Conservation (phyloP, 306 rosid genomes). For the Pyrus pyrifolia region DNA sequence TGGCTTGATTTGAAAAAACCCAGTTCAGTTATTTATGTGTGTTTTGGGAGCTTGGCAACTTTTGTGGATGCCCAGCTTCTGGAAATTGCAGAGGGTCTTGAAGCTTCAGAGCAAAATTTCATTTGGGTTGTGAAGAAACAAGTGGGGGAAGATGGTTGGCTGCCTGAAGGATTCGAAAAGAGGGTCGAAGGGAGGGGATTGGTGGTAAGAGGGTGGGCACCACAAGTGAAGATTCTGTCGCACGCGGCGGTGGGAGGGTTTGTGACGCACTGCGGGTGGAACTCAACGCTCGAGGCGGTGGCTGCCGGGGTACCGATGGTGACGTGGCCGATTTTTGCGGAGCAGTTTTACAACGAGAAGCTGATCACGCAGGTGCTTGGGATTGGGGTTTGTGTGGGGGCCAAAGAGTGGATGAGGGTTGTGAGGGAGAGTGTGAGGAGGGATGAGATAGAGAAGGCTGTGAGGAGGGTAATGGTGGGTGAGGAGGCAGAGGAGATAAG, state of each 20-base stretch:
- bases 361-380: slow-evolving; percentile 18
- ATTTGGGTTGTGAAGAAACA: slow-evolving; percentile 28
- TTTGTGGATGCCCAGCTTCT: slow-evolving; percentile 35
- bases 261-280: slow-evolving; percentile 49
- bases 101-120: slow-evolving; percentile 21
- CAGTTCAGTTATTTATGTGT: slow-evolving; percentile 40
- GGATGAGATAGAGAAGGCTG: slow-evolving; percentile 20
- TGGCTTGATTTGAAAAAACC: slow-evolving; percentile 25
- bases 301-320: slow-evolving; percentile 1
- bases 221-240: slow-evolving; percentile 26
- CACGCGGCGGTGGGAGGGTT: slow-evolving; percentile 27
- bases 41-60: slow-evolving; percentile 34
- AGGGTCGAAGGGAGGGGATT: slow-evolving; percentile 26
- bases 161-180: slow-evolving; percentile 26
- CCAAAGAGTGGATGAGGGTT: not conserved
- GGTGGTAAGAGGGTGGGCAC: slow-evolving; percentile 31
- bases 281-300: slow-evolving; percentile 37
- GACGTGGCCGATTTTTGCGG: slow-evolving; percentile 27
- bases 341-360: slow-evolving; percentile 37
- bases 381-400: slow-evolving; percentile 30
- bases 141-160: slow-evolving; percentile 7
- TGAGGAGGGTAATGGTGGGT: slow-evolving; percentile 25
- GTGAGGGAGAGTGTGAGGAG: slow-evolving; percentile 20
- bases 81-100: slow-evolving; percentile 36
- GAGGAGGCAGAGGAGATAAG: slow-evolving; percentile 46